Evolutionary conservation across 352 stramenopile species (phyloP), one percentile per base, ranked within the genome.

Genomic region (Globisporangium irregulare): DNA sequence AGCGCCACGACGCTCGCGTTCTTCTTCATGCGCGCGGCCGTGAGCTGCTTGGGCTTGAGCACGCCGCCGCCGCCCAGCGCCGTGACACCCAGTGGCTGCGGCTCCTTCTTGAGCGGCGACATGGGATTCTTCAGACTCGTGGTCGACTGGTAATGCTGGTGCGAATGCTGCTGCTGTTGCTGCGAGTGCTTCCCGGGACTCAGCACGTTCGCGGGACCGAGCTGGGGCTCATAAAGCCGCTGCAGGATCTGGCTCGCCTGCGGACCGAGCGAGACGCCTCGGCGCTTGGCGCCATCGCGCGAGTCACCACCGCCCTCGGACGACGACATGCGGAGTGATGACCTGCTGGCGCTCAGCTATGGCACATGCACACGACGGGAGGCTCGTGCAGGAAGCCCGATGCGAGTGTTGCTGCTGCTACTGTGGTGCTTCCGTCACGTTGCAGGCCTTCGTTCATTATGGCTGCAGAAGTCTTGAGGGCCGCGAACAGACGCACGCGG

Each of bases 201-300:
- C 41, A 65, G 14, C 8, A 38, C 59, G 6, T 36, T 53, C 2
- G 55, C 70, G 32, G 81, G 76, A 0, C 80, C 83, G 29, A 90
- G 70, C 32, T 88, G 80, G 4, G 83, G 83, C 53, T 90, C 83
- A 32, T 91, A 91, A 1, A 91, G 67, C 15, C 83, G 78, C 69
- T 91, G 83, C 38, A 89, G 70, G 64, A 91, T 91, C 43, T 90
- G 71, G 36, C 60, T 88, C 24, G 80, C 69, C 63, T 89, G 80
- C 9, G 81, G 80, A 1, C 80, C 83, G 43, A 88, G 70, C 25
- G 80, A 78, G 12, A 72, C 63, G 20, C 79, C 75, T 62, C 79
- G 75, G 2, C 81, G 81, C 58, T 84, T 84, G 43, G 83, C 83
- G 68, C 83, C 83, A 59, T 91, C 77, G 27, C 83, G 80, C 53